phyloP scores from a whole-genome alignment of 805 yeast genomes.

The Candida jianshihensis region DNA sequence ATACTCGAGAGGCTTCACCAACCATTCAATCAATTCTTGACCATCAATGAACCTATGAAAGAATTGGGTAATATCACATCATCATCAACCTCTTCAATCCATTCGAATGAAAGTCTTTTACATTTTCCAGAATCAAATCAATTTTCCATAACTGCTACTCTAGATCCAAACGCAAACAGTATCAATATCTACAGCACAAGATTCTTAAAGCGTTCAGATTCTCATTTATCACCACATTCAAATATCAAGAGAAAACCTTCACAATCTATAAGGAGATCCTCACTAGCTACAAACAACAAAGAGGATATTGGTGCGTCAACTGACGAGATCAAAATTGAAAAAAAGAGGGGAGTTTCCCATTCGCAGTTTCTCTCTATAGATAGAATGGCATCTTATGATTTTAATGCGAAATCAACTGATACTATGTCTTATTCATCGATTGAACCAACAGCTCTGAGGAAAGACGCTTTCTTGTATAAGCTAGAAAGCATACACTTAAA shows the following conservation, averaged over 20 bases:
- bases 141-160: conserved; percentile 49
- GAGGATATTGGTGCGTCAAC: conserved; percentile 1
- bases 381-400: conserved; percentile 37
- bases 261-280: conserved; percentile 13
- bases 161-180: conserved; percentile 35
- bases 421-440: conserved; percentile 32
- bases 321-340: conserved; percentile 13
- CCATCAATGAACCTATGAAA: conserved; percentile 66
- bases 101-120: conserved; percentile 49
- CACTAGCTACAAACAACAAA: conserved; percentile 1
- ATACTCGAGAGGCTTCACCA: conserved; percentile 44
- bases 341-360: conserved; percentile 28
- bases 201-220: conserved; percentile 24
- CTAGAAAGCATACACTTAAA: conserved; percentile 36
- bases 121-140: conserved; percentile 41
- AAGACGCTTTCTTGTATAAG: conserved; percentile 66
- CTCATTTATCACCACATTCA: neutral
- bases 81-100: conserved; percentile 59
- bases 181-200: conserved; percentile 53
- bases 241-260: conserved; percentile 17
- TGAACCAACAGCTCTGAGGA: conserved; percentile 35
- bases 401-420: conserved; percentile 36
- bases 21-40: conserved; percentile 35
- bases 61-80: conserved; percentile 70
- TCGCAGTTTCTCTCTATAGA: conserved; percentile 36